These are phyloP conservation scores for Podaxis sp. DNA, from an alignment of 768 basidiomycete species.

Conservation along the genomic window DNA sequence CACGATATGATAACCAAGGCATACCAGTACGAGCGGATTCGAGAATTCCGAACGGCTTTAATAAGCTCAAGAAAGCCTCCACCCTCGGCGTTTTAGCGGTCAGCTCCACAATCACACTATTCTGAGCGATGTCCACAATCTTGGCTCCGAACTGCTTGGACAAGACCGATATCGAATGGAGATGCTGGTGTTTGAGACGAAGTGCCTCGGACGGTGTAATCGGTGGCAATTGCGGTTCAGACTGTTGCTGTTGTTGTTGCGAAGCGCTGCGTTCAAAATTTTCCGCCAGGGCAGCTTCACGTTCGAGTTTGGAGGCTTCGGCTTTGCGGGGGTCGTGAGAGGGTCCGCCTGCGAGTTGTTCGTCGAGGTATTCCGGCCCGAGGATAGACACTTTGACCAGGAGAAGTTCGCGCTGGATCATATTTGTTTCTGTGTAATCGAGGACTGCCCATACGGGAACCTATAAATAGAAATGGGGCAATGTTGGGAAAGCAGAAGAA, in stretches of 20 bases:
- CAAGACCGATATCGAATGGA: conserved; percentile 84
- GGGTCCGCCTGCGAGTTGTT: conserved; percentile 83
- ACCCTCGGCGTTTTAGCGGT: conserved; percentile 90
- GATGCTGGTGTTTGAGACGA: conserved; percentile 83
- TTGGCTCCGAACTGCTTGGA: conserved; percentile 88
- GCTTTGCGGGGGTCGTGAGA: conserved; percentile 70
- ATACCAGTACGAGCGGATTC: conserved; percentile 93
- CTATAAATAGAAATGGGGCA: conserved; percentile 37
- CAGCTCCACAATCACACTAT: conserved; percentile 93
- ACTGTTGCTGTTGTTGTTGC: conserved; percentile 25
- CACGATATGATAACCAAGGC: conserved; percentile 23
- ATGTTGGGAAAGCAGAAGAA: not conserved
- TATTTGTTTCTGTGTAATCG: conserved; percentile 92
- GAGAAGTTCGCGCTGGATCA: conserved; percentile 90
- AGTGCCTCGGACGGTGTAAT: conserved; percentile 85
- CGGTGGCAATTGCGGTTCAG: conserved; percentile 30
- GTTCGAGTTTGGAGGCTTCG: conserved; percentile 53
- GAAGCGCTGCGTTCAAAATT: conserved; percentile 68
- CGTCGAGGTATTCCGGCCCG: conserved; percentile 94
- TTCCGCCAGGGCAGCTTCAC: conserved; percentile 71
- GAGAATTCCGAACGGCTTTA: conserved; percentile 94
- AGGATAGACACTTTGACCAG: conserved; percentile 97
- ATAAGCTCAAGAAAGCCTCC: conserved; percentile 86
- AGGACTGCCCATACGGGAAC: conserved; percentile 99
- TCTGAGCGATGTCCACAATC: conserved; percentile 92